Evolutionary conservation across 2,329 filamentous ascomycete genomes (phyloP), one percentile per base, ranked within the genome.

Genomic region (Zymoseptoria crescenta): DNA sequence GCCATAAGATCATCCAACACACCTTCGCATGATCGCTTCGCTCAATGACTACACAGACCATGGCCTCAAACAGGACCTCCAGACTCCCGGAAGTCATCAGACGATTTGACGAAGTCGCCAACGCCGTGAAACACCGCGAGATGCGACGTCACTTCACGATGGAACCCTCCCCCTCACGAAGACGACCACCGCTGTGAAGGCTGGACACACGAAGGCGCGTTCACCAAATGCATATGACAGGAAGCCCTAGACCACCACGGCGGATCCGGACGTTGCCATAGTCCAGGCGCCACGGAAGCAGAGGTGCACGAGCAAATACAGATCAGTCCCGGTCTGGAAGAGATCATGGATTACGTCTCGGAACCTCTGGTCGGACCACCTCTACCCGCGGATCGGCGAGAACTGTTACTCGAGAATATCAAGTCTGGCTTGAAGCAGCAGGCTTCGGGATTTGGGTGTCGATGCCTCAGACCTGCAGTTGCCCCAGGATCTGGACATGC

Each of bases 121-220:
- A n/a, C n/a, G n/a, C n/a, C n/a, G n/a, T n/a, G n/a, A n/a, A n/a
- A n/a, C n/a, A n/a, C n/a, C n/a, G n/a, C n/a, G n/a, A n/a, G n/a
- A n/a, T n/a, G n/a, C n/a, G n/a, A n/a, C n/a, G n/a, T n/a, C n/a
- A n/a, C n/a, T n/a, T n/a, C n/a, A n/a, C 29, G 29, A 52, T 57
- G 55, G 55, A 48, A n/a, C 8, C 55, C 55, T 8, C 20, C 9
- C 7, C 27, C 55, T 7, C 10, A 29, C 29, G 55, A 57, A 16
- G 55, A 56, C 2, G 30, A 41, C 1, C 53, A 29, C 2, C 55
- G 49, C 13, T 9, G 21, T 5, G 49, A 57, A 5, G 55, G 55
- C 49, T 57, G 50, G 49, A 52, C 55, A 9, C 49, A 57, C 45
- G 55, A 52, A 45, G 55, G 55, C n/a, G 55, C 55, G 2, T 52